Evolutionary conservation across 2,329 filamentous ascomycete genomes (phyloP), one percentile per base, ranked within the genome.

Genomic region (Penicillium freii): DNA sequence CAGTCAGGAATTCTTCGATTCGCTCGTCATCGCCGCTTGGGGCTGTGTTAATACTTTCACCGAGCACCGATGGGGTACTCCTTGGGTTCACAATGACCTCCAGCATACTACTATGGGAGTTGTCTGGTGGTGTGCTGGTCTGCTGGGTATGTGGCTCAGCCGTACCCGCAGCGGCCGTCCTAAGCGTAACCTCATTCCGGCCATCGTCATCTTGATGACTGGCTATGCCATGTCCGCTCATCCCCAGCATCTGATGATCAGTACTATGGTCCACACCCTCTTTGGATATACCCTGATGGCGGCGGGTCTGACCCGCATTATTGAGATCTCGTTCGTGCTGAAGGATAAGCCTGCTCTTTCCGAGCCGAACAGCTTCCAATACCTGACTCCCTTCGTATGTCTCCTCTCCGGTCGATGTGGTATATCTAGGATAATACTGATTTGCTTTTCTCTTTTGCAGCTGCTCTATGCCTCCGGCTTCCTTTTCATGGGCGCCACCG

Each of bases 21-120:
- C 89, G 60, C 77, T 88, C 49, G 84, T 97, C 65, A 97, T 99
- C 70, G 90, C 92, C 1, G 87, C 89, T 0, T 99, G 94, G 94
- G 94, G 93, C 34, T 95, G 91, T 71, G 88, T 99, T 76, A 99
- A 97, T 75, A 97, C 94, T 9, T 97, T 99, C 67, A 99, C 94
- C 19, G 94, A 97, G 75, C 94, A 99, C 72, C 86, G 89, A 51
- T 99, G 94, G 94, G 94, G 94, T 54, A 82, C 82, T 1, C 83
- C 85, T 0, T 99, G 94, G 94, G 91, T 89, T 51, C 86, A 85
- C 75, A 97, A 97, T 70, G 94, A 99, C 74, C 86, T 96, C 78
- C 93, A 99, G 74, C 94, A 99, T 75, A 99, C 94, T 0, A 91
- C 90, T n/a, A 97, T 99, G 93, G 94, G 94, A n/a, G 86, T 99